Percentiles rank a stretch among this genome's conserved stretches.
phyloP scores from a whole-genome alignment of 176 grass and related monocot genomes.

The Triticum aestivum region IWGSC_CS_RefSeq_v2.1 NC_057807.1:340905036-340905535 shows the following conservation, averaged over 20 bases:
- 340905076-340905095: background rate
- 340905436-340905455: constrained; percentile 95
- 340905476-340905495: constrained; percentile 38
- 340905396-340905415: constrained; percentile 47
- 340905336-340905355: constrained; percentile 18
- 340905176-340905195: background rate
- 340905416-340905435: constrained; percentile 86
- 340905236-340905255: background rate
- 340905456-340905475: constrained; percentile 85
- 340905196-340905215: background rate
- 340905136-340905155: background rate
- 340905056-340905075: background rate
- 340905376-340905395: constrained; percentile 48
- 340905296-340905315: background rate
- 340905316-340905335: constrained; percentile 20
- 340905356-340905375: constrained; percentile 54
- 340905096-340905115: background rate
- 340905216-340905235: background rate
- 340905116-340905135: background rate
- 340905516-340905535: background rate
- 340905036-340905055: background rate
- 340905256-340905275: background rate
- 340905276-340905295: background rate
- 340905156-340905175: background rate
- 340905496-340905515: background rate